Evolutionary conservation across 1,139 yeast species (phyloP), one percentile per base, ranked within the genome.

Genomic region (Geotrichum siamense): DNA sequence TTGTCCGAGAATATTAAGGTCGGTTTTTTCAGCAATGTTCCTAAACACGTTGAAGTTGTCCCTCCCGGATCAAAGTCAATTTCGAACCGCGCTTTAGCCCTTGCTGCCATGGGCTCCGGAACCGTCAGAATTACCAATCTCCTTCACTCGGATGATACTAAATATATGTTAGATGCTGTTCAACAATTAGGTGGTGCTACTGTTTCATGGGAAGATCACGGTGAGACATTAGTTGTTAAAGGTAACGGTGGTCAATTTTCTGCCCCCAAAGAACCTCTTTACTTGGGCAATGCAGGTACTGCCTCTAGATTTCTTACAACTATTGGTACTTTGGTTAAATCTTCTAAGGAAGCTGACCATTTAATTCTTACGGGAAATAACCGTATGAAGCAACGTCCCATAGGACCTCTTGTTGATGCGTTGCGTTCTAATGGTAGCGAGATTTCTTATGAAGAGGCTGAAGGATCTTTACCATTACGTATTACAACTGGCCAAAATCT

Each of bases 41-140:
- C 79, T 2, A 52, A 64, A 16, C 65, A 74, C 29, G 75, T 69
- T 43, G 68, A 69, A 1, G 62, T 91, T 36, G 70, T 72, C 22
- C 98, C 98, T 22, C 99, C 99, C 9, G 99, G 99, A 1, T 91
- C 97, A 3, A 91, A 91, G 62, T 89, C 97, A 2, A 91, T 91
- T 51, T 87, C 97, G 12, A 91, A 91, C 62, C 78, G 99, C 61
- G 98, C 97, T 6, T 72, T 91, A 52, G 78, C 91, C 17, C 70
- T 91, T 53, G 97, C 98, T 38, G 94, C 98, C 21, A 73, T 91
- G 51, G 95, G 96, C 51, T 67, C 74, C 43, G 97, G 98, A 34
- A 75, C 80, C 28, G 89, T 94, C 58, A 76, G 75, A 56, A 78
- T 91, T 55, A 81, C 80, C 53, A 91, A 91, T 64, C 69, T 91